Evolutionary conservation across 23 red algal genomes (phyloP).

Genomic region (Agarophyton chilense): DNA sequence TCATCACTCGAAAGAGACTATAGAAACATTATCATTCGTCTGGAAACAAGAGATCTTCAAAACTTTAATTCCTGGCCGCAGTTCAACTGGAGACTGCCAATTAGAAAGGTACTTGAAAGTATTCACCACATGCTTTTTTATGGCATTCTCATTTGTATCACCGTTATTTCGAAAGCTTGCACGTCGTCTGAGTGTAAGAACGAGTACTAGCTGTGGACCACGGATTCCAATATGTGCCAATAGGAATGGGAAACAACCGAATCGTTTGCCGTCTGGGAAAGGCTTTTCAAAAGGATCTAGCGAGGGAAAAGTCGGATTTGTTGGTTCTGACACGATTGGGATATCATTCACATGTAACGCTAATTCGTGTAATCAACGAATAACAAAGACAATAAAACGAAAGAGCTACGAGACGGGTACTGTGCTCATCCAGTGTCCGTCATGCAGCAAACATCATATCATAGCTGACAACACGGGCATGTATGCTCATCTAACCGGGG

Average conservation of each 20-base stretch:
- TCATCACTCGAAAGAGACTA: too few relatives aligned
- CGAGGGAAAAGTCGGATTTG: constrained; percentile 49
- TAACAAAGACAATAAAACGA: constrained; percentile 36
- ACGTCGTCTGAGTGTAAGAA: not conserved
- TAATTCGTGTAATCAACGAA: constrained; percentile 30
- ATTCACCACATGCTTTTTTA: not conserved
- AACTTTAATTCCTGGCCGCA: too few relatives aligned
- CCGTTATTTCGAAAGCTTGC: not conserved
- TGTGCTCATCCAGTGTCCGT: constrained; percentile 61
- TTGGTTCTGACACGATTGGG: constrained; percentile 51
- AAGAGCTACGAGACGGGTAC: constrained; percentile 61
- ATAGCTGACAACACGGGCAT: constrained; percentile 71
- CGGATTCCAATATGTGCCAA: constrained; percentile 1
- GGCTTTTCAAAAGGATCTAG: not conserved
- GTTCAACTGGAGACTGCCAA: too few relatives aligned
- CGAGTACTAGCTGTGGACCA: constrained; percentile 1
- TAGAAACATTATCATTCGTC: too few relatives aligned
- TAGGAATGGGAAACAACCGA: not conserved
- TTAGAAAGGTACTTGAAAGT: too few relatives aligned
- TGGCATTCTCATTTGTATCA: not conserved
- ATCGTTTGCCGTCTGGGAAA: constrained; percentile 8
- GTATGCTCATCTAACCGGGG: constrained; percentile 57
- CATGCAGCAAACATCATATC: constrained; percentile 58
- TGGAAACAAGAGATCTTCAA: too few relatives aligned
- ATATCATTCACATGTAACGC: constrained; percentile 72